These are phyloP conservation scores for Populus hybrid DNA, from an alignment of 441 rosid genomes.

Conservation along the genomic window DNA sequence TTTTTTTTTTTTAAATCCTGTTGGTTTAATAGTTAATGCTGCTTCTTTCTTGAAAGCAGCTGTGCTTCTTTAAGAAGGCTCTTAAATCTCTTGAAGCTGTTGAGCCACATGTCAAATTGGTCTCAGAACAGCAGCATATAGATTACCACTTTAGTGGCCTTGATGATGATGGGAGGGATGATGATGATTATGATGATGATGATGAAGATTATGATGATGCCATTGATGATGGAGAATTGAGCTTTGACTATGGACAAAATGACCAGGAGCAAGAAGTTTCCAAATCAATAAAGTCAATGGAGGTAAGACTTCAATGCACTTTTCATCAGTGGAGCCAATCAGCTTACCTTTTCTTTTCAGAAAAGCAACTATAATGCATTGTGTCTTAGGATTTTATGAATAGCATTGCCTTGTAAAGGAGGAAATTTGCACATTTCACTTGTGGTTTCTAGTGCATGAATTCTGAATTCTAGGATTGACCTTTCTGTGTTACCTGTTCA, in stretches of 20 bases:
- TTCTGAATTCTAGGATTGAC: background rate
- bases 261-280: constrained; percentile 50
- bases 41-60: constrained; percentile 42
- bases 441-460: background rate
- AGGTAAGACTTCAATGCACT: constrained; percentile 43
- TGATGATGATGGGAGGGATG: constrained; percentile 55
- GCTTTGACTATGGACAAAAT: constrained; percentile 68
- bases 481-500: background rate
- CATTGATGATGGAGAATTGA: constrained; percentile 72
- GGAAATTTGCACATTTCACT: background rate
- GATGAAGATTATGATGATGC: constrained; percentile 40
- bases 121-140: constrained; percentile 78
- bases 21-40: constrained; percentile 2
- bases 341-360: background rate
- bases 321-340: constrained; percentile 13
- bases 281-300: constrained; percentile 45
- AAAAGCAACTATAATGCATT: background rate
- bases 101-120: constrained; percentile 60
- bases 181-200: constrained; percentile 19
- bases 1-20: background rate
- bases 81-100: constrained; percentile 80
- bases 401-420: background rate
- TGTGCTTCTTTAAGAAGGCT: constrained; percentile 75
- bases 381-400: constrained; percentile 4
- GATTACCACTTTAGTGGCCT: constrained; percentile 72